Conservation (phyloP, 2,329 filamentous ascomycete species). For the Diaporthe nobilis region DNA sequence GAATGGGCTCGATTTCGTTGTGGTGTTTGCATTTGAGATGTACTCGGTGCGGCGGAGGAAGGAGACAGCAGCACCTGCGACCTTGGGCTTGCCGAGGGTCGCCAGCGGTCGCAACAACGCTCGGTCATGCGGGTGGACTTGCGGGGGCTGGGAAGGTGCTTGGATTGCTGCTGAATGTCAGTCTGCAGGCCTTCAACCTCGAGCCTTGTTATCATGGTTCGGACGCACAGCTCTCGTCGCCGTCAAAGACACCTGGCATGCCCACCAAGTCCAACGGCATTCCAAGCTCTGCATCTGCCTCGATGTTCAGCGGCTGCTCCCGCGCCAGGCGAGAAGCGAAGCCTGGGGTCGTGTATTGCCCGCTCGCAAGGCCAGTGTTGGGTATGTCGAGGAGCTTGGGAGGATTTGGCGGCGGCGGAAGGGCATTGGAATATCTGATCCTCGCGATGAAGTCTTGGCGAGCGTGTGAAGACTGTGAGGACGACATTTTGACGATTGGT, state of each 20-base stretch:
- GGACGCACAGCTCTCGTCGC: slow-evolving; percentile 88
- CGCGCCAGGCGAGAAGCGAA: slow-evolving; percentile 91
- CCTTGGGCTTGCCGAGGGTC: slow-evolving; percentile 86
- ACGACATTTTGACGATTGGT: slow-evolving; percentile 53
- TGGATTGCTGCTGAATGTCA: slow-evolving; percentile 77
- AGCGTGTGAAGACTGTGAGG: slow-evolving; percentile 55
- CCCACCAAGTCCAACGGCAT: slow-evolving; percentile 98
- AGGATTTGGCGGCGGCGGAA: slow-evolving; percentile 93
- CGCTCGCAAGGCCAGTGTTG: slow-evolving; percentile 87
- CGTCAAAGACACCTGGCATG: slow-evolving; percentile 94
- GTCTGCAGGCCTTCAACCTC: not conserved
- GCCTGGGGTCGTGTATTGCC: slow-evolving; percentile 89
- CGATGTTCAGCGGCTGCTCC: slow-evolving; percentile 95
- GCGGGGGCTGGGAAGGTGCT: slow-evolving; percentile 78
- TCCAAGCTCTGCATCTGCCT: slow-evolving; percentile 96
- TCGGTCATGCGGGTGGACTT: slow-evolving; percentile 86
- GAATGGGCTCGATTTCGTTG: slow-evolving; percentile 39
- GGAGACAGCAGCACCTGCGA: slow-evolving; percentile 83
- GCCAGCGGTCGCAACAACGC: slow-evolving; percentile 86
- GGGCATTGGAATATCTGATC: slow-evolving; percentile 94
- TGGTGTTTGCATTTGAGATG: slow-evolving; percentile 69
- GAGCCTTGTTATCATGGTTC: not conserved
- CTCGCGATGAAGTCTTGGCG: slow-evolving; percentile 98
- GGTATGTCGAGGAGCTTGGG: slow-evolving; percentile 98
- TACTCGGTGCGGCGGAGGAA: slow-evolving; percentile 98